phyloP scores from a whole-genome alignment of 768 basidiomycete species.

The Kondoa malvinella region DNA sequence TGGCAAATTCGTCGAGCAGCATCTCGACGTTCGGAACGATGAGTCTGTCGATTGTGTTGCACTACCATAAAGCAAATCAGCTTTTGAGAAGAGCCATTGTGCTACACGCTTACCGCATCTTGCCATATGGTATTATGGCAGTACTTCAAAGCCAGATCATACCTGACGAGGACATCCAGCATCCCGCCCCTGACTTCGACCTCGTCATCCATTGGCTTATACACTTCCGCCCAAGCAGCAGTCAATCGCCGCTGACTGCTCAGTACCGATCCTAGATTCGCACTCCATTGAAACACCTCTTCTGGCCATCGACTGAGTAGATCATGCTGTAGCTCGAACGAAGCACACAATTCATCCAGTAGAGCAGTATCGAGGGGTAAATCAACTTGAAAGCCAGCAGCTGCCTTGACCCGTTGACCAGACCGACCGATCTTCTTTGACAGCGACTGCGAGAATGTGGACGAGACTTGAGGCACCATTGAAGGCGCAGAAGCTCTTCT shows the following conservation, averaged over 20 bases:
- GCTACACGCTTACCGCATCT: constrained; percentile 16
- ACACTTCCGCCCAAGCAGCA: constrained; percentile 24
- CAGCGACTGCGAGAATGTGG: neutral
- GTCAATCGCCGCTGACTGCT: constrained; percentile 18
- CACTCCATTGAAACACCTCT: constrained; percentile 24
- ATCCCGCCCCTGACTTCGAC: constrained; percentile 5
- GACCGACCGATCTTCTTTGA: neutral
- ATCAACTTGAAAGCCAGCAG: constrained; percentile 9
- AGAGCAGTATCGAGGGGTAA: constrained; percentile 21
- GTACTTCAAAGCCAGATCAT: constrained; percentile 19
- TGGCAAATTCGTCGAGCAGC: constrained; percentile 24
- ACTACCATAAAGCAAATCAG: neutral
- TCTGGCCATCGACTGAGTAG: constrained; percentile 18
- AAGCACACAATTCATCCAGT: constrained; percentile 17
- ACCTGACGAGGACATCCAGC: constrained; percentile 20
- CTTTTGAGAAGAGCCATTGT: neutral
- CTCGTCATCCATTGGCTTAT: constrained; percentile 20
- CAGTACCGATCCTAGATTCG: constrained; percentile 18
- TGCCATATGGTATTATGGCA: constrained; percentile 23
- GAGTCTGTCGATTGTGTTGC: neutral
- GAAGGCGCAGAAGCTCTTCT: constrained; percentile 9
- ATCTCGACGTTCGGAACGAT: constrained; percentile 19
- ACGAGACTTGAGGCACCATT: constrained; percentile 3
- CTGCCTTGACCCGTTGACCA: neutral
- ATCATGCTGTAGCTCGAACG: constrained; percentile 14